Base-by-base conservation (phyloP, 371 early-diverging fungal genomes). In the Mortierella sp. region DNA sequence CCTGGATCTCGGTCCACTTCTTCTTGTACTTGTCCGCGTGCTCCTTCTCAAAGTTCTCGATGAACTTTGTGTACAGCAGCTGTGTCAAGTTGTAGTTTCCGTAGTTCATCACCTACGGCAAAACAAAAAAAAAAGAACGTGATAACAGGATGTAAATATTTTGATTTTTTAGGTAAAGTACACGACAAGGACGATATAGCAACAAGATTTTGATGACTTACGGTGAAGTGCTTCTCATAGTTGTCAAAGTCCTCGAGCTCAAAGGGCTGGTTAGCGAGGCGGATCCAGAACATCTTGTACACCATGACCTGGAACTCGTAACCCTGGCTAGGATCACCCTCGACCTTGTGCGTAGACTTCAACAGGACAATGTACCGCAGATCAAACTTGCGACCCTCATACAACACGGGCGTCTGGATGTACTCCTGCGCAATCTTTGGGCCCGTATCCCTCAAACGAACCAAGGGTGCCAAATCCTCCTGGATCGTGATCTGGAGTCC, bases 281-380 rank as follows among this genome's bases (percentile, higher is more conserved):
- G 90, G 55, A 89, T 87, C 90, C 90, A 90, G 71, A 91, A 91
- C 90, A 89, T 90, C 67, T 89, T 90, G 77, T 91, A 90, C 2
- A 89, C 87, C 73, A 89, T 73, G 71, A 86, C 73, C 47, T 85
- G 68, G 68, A 89, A 89, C 14, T 88, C 74, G 22, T 75, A 82
- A 4, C 79, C 83, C 34, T 82, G 74, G 50, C 75, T 75, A 16
- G 83, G 83, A 24, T 82, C 83, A 5, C 67, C 70, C 31, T 77
- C 77, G 5, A 78, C 78, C 74, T 79, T 79, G 72, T 79, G 76
- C 1, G 80, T 83, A 5, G 84, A 85, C 45, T 88, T 86, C 52
- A 91, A 78, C 13, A 90, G 76, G 0, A 89, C 91, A 86, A 90
- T 89, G 71, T 89, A 91, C 0, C 90, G 86, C 74, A 91, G 76